Conservation (phyloP, 108 stramenopile species). For the Pseudonitzschia pungens region DNA sequence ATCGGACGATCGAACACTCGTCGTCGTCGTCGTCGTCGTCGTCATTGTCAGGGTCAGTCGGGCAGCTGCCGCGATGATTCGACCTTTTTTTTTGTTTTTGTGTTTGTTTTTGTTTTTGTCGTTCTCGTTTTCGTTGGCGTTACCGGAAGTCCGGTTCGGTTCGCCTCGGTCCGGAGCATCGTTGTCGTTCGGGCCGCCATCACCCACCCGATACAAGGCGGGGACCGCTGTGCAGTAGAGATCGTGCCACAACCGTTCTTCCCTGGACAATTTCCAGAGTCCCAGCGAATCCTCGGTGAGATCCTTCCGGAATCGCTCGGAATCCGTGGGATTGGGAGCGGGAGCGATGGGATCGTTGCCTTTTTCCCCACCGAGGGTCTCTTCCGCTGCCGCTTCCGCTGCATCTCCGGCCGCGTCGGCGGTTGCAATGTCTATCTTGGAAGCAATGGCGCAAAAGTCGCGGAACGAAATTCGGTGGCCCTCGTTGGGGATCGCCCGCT, state of each 20-base stretch:
- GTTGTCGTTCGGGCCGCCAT: too few relatives aligned
- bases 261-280: neutral
- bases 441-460: conserved; percentile 17
- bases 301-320: neutral
- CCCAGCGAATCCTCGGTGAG: neutral
- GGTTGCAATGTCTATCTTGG: conserved; percentile 6
- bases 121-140: too few relatives aligned
- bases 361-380: neutral
- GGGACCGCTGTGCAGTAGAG: conserved; percentile 22
- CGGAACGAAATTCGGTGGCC: conserved; percentile 11
- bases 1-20: too few relatives aligned
- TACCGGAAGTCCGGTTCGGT: too few relatives aligned
- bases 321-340: neutral
- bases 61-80: too few relatives aligned
- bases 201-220: neutral
- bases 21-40: neutral
- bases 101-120: too few relatives aligned
- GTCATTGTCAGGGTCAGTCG: neutral
- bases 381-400: neutral
- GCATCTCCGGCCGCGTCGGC: neutral
- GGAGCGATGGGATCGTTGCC: neutral
- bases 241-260: conserved; percentile 36
- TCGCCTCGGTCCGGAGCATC: too few relatives aligned
- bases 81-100: too few relatives aligned
- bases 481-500: neutral